Base-by-base conservation (phyloP, 305 asterid genomes). In the Solanum hybrid region DNA sequence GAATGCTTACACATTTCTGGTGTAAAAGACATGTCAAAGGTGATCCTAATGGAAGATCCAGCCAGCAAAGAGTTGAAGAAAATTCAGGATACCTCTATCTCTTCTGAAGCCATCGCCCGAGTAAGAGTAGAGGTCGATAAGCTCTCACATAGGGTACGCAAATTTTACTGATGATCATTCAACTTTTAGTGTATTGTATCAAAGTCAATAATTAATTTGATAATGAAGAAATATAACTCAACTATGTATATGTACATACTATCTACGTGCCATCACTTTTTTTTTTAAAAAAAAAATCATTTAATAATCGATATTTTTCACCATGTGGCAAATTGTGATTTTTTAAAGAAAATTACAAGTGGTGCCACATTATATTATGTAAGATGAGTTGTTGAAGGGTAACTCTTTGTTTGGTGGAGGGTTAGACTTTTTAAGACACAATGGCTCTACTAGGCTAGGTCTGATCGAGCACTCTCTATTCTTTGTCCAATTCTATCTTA, bases 41-140 rank as follows among this genome's bases (percentile, higher is more conserved):
- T 92, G 37, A 81, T 92, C 70, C 79, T 92, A 7, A 20, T 92
- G 92, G 93, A 92, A 84, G 93, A 90, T 87, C 93, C 93, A 22
- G 89, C 92, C 0, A 90, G 91, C 80, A 92, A 88, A 88, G 93
- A 89, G 87, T 72, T 31, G 88, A 90, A 29, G 73, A 89, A 90
- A 65, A 22, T 90, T 5, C 89, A 81, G 4, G n/a, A 33, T 37
- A 39, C 45, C 22, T 14, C 77, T 5, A 26, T 75, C 31, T 89
- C 91, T 26, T 86, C 75, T 82, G 90, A 92, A 73, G 89, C 87
- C 38, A 37, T 90, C n/a, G 86, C 89, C 22, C 85, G 24, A 15
- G 90, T 90, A 29, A 90, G 90, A 87, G 15, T 86, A 31, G 92
- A 92, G 31, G 89, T 92, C n/a, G 90, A 89, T 89, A 90, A 87